Conservation (phyloP, 169 alveolate species). For the Plasmodium gaboni region DNA sequence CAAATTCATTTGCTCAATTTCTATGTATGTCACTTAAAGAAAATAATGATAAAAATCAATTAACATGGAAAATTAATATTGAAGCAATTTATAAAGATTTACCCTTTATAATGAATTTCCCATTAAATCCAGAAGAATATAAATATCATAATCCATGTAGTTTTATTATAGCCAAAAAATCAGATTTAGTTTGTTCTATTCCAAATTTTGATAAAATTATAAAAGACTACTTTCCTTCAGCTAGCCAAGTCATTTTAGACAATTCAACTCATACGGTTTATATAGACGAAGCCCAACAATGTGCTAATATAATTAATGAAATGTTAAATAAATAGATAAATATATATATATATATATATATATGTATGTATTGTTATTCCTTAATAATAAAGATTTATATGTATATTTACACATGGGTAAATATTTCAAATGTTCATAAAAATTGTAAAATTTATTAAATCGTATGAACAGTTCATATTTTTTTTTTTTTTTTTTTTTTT, state of each 20-base stretch:
- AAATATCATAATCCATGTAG: slow-evolving; percentile 64
- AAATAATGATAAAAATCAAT: slow-evolving; percentile 18
- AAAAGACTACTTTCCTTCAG: slow-evolving; percentile 40
- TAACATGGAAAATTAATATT: slow-evolving; percentile 71
- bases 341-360: no score
- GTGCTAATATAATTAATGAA: slow-evolving; percentile 42
- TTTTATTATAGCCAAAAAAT: slow-evolving; percentile 51
- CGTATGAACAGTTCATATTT: no score
- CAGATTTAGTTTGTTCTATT: slow-evolving; percentile 50
- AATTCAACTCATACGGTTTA: slow-evolving; percentile 67
- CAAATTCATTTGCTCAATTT: slow-evolving; percentile 52
- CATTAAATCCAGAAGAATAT: slow-evolving; percentile 15
- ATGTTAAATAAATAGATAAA: background rate
- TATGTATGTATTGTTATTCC: no score
- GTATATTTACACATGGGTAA: no score
- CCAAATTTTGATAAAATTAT: slow-evolving; percentile 45
- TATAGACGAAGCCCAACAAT: slow-evolving; percentile 40
- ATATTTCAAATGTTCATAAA: no score
- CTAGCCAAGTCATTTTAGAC: slow-evolving; percentile 31
- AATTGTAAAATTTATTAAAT: no score
- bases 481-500: no score
- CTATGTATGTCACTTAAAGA: slow-evolving; percentile 61
- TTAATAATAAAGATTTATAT: no score
- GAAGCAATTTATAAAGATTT: slow-evolving; percentile 54
- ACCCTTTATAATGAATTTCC: slow-evolving; percentile 30